These are phyloP conservation scores for Kodamaea kaohsiungensis DNA, from an alignment of 805 yeast genomes.

Conservation along the genomic window DNA sequence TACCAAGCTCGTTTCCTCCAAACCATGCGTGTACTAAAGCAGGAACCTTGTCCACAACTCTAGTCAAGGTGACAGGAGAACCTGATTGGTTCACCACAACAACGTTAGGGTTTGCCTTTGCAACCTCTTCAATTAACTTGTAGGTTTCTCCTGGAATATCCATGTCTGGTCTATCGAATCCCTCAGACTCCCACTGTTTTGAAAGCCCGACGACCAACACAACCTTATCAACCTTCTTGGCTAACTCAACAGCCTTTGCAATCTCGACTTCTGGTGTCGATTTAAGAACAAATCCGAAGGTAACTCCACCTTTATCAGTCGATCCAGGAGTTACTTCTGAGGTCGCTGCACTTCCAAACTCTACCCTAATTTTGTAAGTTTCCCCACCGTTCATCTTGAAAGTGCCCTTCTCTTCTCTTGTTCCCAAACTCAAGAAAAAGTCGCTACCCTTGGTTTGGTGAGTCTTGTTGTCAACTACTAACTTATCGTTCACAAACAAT, in stretches of 20 bases:
- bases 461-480: constrained; percentile 58
- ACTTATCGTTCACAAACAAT: constrained; percentile 51
- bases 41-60: constrained; percentile 38
- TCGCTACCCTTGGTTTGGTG: constrained; percentile 49
- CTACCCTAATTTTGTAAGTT: constrained; percentile 46
- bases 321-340: constrained; percentile 18
- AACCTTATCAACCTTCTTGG: constrained; percentile 54
- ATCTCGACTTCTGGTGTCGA: constrained; percentile 23
- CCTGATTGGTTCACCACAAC: constrained; percentile 61
- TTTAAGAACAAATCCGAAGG: constrained; percentile 24
- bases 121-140: constrained; percentile 45
- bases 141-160: constrained; percentile 51
- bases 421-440: constrained; percentile 54
- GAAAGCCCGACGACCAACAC: constrained; percentile 52
- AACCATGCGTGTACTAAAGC: constrained; percentile 57
- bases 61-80: constrained; percentile 58
- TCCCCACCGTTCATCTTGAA: constrained; percentile 44
- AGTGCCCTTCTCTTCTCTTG: constrained; percentile 48
- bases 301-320: constrained; percentile 24
- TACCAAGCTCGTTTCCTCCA: constrained; percentile 60
- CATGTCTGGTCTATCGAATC: constrained; percentile 54
- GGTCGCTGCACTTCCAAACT: constrained; percentile 52
- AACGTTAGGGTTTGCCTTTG: constrained; percentile 49
- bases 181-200: constrained; percentile 61
- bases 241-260: constrained; percentile 47